Base-by-base conservation (phyloP, 148 eudicot genomes). In the Silene latifolia region DNA sequence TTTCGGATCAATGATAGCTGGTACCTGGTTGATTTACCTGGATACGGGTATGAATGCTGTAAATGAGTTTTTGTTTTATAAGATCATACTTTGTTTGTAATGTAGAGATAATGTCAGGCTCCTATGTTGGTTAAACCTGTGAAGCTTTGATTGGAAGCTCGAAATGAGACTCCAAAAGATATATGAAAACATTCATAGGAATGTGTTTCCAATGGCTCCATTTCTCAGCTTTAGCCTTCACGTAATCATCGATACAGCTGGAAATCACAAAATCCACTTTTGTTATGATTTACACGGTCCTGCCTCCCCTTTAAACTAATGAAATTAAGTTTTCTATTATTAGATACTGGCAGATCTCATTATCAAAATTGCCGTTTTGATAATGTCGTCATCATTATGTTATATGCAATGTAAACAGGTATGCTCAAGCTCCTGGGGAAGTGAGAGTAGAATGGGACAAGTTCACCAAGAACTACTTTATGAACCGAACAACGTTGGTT, bases 11-110 rank as follows among this genome's bases (percentile, higher is more conserved):
- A 95, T 78, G 92, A 90, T 69, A 90, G 97, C 85, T 95, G 99
- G 99, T 90, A 87, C 84, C 85, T 95, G 62, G 99, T 92, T 72
- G 99, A 95, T 84, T 86, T 95, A 82, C 99, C 99, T 48, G 99
- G 99, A 84, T 95, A 90, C 72, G 99, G 99, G 99, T 95, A 95
- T 76, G 87, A 5, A 74, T 63, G 54, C 39, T 63, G 9, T 24
- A 2, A 13, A 24, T 63, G 4, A 10, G 54, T 35, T 57, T 57
- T 17, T 61, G 17, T 72, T 19, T 48, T 10, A 48, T 48, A 48
- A 48, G 7, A 44, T 8, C 67, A 58, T 44, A 11, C 13, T 46
- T 53, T 61, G 32, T 32, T 78, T 15, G 4, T 58, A 24, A 35
- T 5, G 25, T 8, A n/a, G 32, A 51, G 29, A 63, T 35, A n/a